phyloP scores from a whole-genome alignment of 192 early-diverging fungal species.

The Obelidium mucronatum region DNA sequence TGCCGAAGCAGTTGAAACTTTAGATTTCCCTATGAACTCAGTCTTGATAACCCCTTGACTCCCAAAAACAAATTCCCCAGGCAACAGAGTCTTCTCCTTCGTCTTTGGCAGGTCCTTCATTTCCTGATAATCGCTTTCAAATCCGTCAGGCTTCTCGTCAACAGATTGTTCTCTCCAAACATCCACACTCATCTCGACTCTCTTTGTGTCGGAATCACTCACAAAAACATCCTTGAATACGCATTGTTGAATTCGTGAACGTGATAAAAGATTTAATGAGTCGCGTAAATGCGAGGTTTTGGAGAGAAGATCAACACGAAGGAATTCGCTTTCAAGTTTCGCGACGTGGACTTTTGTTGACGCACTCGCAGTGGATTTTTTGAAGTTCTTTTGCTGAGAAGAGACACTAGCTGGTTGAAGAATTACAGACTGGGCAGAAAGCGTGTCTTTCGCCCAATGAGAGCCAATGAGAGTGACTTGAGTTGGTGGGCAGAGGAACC shows the following conservation, averaged over 20 bases:
- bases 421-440: background rate
- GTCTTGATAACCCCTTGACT: conserved; percentile 12
- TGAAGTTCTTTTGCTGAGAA: background rate
- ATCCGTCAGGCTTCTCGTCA: background rate
- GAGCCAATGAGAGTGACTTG: conserved; percentile 79
- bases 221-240: background rate
- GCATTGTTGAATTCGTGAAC: background rate
- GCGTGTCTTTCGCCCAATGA: conserved; percentile 57
- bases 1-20: conserved; percentile 33
- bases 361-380: background rate
- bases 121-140: background rate
- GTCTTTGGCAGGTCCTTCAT: background rate
- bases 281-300: conserved; percentile 1
- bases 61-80: background rate
- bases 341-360: background rate
- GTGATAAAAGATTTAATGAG: background rate
- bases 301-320: conserved; percentile 26
- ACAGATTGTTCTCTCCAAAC: background rate
- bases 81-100: background rate
- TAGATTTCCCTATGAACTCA: conserved; percentile 22
- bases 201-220: background rate
- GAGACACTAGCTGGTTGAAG: background rate
- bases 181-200: background rate
- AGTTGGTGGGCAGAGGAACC: conserved; percentile 85
- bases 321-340: background rate